These are phyloP conservation scores for Centella asiatica DNA, from an alignment of 129 eudicot species.

Conservation along the genomic window DNA sequence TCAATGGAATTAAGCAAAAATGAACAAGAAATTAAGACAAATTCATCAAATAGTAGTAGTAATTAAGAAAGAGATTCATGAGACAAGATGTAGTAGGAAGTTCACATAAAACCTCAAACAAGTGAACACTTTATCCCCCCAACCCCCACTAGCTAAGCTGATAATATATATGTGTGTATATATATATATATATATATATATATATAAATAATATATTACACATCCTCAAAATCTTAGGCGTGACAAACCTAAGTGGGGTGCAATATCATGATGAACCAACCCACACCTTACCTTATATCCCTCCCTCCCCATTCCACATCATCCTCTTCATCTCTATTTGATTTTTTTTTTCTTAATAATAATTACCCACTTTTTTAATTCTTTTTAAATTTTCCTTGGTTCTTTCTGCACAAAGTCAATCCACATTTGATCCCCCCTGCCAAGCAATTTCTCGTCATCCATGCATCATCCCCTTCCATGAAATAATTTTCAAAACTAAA, in stretches of 20 bases:
- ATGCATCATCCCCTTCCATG: constrained; percentile 19
- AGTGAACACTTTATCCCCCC: not conserved
- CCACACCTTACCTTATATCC: constrained; percentile 16
- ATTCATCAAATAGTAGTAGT: too few relatives aligned
- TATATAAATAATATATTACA: constrained; percentile 10
- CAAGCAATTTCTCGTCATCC: constrained; percentile 24
- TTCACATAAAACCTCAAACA: not conserved
- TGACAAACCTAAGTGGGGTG: constrained; percentile 64
- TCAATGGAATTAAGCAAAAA: too few relatives aligned
- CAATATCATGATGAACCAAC: constrained; percentile 40
- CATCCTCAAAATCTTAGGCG: constrained; percentile 58
- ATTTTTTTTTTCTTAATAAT: not conserved
- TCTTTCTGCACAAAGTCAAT: constrained; percentile 5
- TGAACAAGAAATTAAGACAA: too few relatives aligned
- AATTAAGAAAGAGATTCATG: too few relatives aligned
- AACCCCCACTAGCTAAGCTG: not conserved
- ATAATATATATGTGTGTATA: not conserved
- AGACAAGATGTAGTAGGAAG: not conserved
- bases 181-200: too few relatives aligned
- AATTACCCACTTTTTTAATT: constrained; percentile 1
- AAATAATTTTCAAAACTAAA: not conserved
- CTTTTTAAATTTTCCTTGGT: too few relatives aligned
- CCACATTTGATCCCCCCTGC: constrained; percentile 12
- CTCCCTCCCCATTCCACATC: constrained; percentile 1
- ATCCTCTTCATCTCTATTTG: not conserved